A percentile compares a stretch with the other conserved stretches of the same genome.
Conservation (phyloP, 2,329 filamentous ascomycete species). For the Parafenestella ontariensis region DNA sequence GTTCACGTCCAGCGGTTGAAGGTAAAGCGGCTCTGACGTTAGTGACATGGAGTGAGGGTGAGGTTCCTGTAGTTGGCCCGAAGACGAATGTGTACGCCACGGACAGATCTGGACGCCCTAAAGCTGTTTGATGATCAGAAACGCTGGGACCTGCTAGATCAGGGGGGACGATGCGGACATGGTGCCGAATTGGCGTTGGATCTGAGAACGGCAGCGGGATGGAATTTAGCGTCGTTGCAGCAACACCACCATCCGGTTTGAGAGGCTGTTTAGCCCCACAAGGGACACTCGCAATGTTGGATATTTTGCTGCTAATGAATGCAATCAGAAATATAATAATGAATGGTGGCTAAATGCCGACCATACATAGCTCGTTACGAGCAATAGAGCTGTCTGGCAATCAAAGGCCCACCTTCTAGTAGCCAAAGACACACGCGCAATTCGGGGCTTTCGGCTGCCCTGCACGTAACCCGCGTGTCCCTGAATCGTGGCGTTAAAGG, state of each 20-base stretch:
- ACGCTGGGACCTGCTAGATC: conserved; percentile 37
- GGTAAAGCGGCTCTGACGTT: conserved; percentile 24
- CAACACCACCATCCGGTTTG: conserved; percentile 32
- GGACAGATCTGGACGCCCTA: conserved; percentile 31
- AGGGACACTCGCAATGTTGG: conserved; percentile 43
- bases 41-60: conserved; percentile 34
- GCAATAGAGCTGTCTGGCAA: conserved; percentile 23
- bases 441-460: conserved; percentile 15
- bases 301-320: conserved; percentile 34
- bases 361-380: conserved; percentile 21
- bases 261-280: conserved; percentile 37
- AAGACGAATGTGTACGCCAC: conserved; percentile 28
- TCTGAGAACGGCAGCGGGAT: conserved; percentile 41
- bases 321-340: conserved; percentile 20
- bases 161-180: conserved; percentile 39
- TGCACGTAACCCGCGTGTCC: conserved; percentile 42
- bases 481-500: conserved; percentile 40
- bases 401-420: conserved; percentile 24
- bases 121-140: conserved; percentile 37
- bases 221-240: conserved; percentile 33
- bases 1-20: conserved; percentile 24
- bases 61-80: conserved; percentile 19
- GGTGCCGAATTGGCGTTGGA: conserved; percentile 43
- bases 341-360: conserved; percentile 5
- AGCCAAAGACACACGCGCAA: conserved; percentile 30